Base-by-base conservation (phyloP, 805 yeast species). In the Yarrowia divulgata region DNA sequence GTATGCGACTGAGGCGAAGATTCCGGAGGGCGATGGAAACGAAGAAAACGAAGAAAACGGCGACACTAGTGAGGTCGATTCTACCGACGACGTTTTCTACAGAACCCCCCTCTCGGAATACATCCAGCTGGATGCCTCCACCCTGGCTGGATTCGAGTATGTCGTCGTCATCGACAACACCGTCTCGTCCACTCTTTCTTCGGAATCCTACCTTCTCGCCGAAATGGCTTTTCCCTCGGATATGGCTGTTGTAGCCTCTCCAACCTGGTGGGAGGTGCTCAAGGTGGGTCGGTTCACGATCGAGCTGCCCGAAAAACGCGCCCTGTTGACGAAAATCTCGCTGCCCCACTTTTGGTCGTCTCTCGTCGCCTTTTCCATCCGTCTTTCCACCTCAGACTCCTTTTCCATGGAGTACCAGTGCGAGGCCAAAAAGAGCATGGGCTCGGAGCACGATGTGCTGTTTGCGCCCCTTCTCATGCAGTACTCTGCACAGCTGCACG, bases 401-500 rank as follows among this genome's bases (percentile, higher is more conserved):
- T 63, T 63, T 9, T 63, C 68, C 29, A 63, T 63, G 68, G 68
- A 63, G 46, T 63, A 63, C 57, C 68, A 63, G 39, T 63, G 68
- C 18, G 68, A 63, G 40, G 57, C 68, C 14, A 60, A 57, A 2
- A 62, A 63, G 57, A 49, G 57, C 23, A 63, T 63, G 55, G 68
- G 68, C 4, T 37, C 46, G 1, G 68, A 63, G n/a, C 68, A 63
- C n/a, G 68, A 63, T 29, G 68, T 63, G 8, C 48, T 63, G 23
- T 63, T 63, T 39, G 68, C 68, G 1, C 68, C 68, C 13, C 68
- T 63, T 2, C 18, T 63, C 14, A 63, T 63, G 68, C 68, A 63
- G 57, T 63, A 66, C 18, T 66, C 69, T 1, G 14, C 40, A 12
- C 49, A 50, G 32, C 37, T 50, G n/a, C 63, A 50, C 3, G 69